Percentiles rank a stretch among this genome's conserved stretches.
These are phyloP conservation scores for Phytophthora vignae DNA, from an alignment of 352 stramenopile genomes.

Conservation along the genomic window DNA sequence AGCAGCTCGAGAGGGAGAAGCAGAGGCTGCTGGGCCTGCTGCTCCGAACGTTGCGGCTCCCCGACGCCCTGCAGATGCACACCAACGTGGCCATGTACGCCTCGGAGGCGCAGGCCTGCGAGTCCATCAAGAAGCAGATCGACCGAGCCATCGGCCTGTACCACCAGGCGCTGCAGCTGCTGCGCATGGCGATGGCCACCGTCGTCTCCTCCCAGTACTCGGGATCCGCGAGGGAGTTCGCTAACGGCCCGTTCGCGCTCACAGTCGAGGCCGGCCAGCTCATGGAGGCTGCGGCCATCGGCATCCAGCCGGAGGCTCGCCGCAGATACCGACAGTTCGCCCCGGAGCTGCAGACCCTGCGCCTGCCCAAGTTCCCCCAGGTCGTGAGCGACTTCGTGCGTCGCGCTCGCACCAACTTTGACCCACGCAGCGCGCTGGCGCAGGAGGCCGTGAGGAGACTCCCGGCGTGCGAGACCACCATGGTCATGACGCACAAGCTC, in stretches of 20 bases:
- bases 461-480: constrained; percentile 70
- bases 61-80: constrained; percentile 71
- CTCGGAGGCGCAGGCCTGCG: constrained; percentile 73
- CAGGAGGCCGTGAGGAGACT: constrained; percentile 70
- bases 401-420: constrained; percentile 66
- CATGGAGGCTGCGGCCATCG: constrained; percentile 63
- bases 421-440: constrained; percentile 60
- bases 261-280: constrained; percentile 77
- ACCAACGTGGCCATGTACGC: constrained; percentile 80
- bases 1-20: constrained; percentile 67
- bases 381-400: constrained; percentile 71
- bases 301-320: constrained; percentile 76
- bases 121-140: constrained; percentile 78
- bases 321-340: constrained; percentile 72
- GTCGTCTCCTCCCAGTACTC: constrained; percentile 76
- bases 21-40: constrained; percentile 59
- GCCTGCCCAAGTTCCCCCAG: constrained; percentile 72
- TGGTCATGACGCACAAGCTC: constrained; percentile 80
- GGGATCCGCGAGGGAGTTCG: constrained; percentile 73
- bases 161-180: constrained; percentile 67
- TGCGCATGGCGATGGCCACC: constrained; percentile 69
- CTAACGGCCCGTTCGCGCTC: constrained; percentile 66
- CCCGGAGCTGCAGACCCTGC: constrained; percentile 50
- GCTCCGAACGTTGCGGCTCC: constrained; percentile 49
- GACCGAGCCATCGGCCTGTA: constrained; percentile 64